Conservation (phyloP, 2,329 filamentous ascomycete species). For the Parafenestella ontariensis region DNA sequence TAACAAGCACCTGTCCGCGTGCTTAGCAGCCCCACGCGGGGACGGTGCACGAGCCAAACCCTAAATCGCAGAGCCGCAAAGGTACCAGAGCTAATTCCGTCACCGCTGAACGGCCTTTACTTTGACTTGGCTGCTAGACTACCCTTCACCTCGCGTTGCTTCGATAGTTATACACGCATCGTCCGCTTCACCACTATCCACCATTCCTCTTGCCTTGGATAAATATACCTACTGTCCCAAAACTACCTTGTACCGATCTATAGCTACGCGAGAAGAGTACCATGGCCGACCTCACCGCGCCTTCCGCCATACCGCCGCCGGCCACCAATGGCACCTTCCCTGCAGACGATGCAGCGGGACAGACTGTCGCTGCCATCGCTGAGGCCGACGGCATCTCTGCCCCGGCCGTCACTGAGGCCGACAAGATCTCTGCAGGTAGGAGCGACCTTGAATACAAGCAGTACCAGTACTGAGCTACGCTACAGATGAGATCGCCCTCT, state of each 20-base stretch:
- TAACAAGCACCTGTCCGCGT: neutral
- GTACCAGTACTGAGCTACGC: neutral
- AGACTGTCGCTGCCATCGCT: slow-evolving; percentile 47
- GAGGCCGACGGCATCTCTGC: slow-evolving; percentile 52
- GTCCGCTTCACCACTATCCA: neutral
- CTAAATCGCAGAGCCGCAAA: slow-evolving; percentile 19
- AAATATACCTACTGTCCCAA: too few species aligned
- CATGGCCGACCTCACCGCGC: slow-evolving; percentile 29
- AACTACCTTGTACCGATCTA: neutral
- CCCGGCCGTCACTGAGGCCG: slow-evolving; percentile 49
- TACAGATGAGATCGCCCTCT: slow-evolving; percentile 91
- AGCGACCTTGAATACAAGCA: slow-evolving; percentile 1
- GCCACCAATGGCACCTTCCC: slow-evolving; percentile 38
- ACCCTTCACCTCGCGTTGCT: neutral
- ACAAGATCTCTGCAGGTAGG: slow-evolving; percentile 52
- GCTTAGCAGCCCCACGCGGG: slow-evolving; percentile 6
- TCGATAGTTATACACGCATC: neutral
- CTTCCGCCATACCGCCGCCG: slow-evolving; percentile 9
- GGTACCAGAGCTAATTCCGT: slow-evolving; percentile 12
- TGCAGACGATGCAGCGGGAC: slow-evolving; percentile 42
- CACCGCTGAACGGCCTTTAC: slow-evolving; percentile 8
- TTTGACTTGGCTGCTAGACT: neutral
- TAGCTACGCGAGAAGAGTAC: slow-evolving; percentile 1
- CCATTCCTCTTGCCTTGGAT: neutral
- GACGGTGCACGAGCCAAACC: slow-evolving; percentile 1